These are phyloP conservation scores for Saccharomycopsis babjevae DNA, from an alignment of 805 yeast species.

Conservation along the genomic window DNA sequence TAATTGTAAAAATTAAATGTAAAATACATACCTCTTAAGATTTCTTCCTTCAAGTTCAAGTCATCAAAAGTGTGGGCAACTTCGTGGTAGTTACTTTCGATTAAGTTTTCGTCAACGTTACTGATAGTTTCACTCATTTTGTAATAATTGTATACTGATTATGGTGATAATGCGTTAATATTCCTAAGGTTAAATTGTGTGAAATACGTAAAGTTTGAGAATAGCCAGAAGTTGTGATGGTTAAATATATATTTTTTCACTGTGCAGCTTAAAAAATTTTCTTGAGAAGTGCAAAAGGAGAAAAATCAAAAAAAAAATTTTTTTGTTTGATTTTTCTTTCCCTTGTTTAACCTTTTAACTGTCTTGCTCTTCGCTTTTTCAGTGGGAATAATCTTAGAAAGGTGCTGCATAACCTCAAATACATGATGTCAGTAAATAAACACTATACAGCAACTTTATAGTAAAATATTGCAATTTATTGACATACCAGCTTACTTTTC, in stretches of 20 bases:
- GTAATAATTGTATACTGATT: background rate
- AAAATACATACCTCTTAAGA: conserved; percentile 45
- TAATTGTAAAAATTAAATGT: background rate
- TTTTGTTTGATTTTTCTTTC: background rate
- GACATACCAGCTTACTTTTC: too few relatives aligned
- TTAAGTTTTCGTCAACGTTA: conserved; percentile 73
- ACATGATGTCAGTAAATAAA: background rate
- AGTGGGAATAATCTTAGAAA: background rate
- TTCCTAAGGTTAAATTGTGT: background rate
- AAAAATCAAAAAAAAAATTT: background rate
- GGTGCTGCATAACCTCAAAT: background rate
- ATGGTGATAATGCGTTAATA: background rate
- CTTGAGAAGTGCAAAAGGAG: background rate
- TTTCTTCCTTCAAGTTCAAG: conserved; percentile 60
- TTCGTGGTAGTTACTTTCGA: conserved; percentile 47
- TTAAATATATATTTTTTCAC: background rate
- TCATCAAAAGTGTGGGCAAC: conserved; percentile 68
- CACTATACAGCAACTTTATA: too few relatives aligned
- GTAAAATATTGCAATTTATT: too few relatives aligned
- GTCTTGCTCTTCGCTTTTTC: background rate
- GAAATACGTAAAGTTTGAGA: background rate
- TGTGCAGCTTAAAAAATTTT: background rate
- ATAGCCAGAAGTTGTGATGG: background rate
- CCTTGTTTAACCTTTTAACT: background rate
- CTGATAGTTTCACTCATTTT: conserved; percentile 60